These are phyloP conservation scores for Nicotiana benthamiana DNA, from an alignment of 257 asterid species.

Conservation along the genomic window DNA sequence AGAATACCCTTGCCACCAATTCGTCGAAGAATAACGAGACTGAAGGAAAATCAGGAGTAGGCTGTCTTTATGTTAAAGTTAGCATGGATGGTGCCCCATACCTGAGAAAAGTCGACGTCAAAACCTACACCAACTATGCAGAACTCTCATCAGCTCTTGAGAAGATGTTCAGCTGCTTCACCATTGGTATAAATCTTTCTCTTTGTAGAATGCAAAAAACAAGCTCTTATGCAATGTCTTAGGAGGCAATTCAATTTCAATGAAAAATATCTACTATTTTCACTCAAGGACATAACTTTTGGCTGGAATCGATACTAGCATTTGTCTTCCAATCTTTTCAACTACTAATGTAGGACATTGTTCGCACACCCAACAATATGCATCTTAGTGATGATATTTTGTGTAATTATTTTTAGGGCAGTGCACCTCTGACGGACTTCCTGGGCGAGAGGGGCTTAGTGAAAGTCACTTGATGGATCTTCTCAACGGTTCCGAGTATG, in stretches of 20 bases:
- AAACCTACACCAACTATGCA: slow-evolving; percentile 39
- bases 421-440: slow-evolving; percentile 36
- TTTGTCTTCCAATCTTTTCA: too few species aligned
- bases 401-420: slow-evolving; percentile 32
- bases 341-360: too few species aligned
- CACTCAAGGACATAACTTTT: not conserved
- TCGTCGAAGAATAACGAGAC: slow-evolving; percentile 19
- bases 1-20: slow-evolving; percentile 42
- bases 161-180: slow-evolving; percentile 74
- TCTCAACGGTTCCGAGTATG: slow-evolving; percentile 51
- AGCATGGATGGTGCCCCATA: slow-evolving; percentile 93
- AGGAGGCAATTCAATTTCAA: not conserved
- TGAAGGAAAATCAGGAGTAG: slow-evolving; percentile 27
- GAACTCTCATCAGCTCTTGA: slow-evolving; percentile 68
- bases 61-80: slow-evolving; percentile 59
- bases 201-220: not conserved
- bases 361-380: too few species aligned
- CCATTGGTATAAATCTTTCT: slow-evolving; percentile 41
- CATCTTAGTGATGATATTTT: not conserved
- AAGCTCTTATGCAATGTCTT: not conserved
- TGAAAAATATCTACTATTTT: not conserved
- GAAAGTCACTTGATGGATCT: slow-evolving; percentile 53
- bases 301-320: not conserved
- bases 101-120: slow-evolving; percentile 67
- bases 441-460: slow-evolving; percentile 33